Evolutionary conservation across 78 protist species (phyloP).

Genomic region (Cavenderia fasciculata): DNA sequence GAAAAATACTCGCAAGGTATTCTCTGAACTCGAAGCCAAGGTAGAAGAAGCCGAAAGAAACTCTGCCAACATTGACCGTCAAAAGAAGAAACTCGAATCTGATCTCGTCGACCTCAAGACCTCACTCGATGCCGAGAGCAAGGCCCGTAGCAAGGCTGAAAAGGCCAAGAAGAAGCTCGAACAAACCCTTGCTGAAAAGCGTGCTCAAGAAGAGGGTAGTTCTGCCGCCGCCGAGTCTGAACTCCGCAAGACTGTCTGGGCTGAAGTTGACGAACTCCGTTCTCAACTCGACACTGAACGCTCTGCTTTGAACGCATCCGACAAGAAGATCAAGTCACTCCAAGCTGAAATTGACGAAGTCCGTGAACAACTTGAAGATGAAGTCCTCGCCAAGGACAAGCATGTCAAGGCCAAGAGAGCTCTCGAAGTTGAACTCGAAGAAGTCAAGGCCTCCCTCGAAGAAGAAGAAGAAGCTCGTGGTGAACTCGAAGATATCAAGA

Average conservation of each 20-base stretch:
- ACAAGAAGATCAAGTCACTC: conserved; percentile 60
- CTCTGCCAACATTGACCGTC: conserved; percentile 1
- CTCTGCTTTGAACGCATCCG: conserved; percentile 51
- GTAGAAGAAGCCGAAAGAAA: conserved; percentile 67
- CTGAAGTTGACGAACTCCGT: conserved; percentile 69
- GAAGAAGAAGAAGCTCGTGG: conserved; percentile 76
- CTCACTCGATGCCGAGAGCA: conserved; percentile 41
- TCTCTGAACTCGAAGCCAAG: conserved; percentile 74
- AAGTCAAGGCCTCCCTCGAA: conserved; percentile 62
- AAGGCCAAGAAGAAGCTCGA: conserved; percentile 81
- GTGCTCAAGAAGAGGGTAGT: conserved; percentile 56
- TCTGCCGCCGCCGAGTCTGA: conserved; percentile 66
- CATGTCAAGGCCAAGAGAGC: conserved; percentile 71
- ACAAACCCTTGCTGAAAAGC: conserved; percentile 48
- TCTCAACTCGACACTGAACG: conserved; percentile 68
- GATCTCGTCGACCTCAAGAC: conserved; percentile 40
- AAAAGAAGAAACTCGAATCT: conserved; percentile 60
- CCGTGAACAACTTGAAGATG: conserved; percentile 69
- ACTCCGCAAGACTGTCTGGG: conserved; percentile 64
- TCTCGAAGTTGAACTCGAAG: conserved; percentile 77
- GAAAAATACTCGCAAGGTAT: conserved; percentile 71
- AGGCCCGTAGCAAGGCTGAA: conserved; percentile 74
- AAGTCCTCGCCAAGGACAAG: conserved; percentile 59
- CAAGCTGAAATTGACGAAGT: conserved; percentile 71
- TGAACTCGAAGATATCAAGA: conserved; percentile 66